These are phyloP conservation scores for Trichoderma virens DNA, from an alignment of 495 filamentous ascomycete species.

Conservation along the genomic window DNA sequence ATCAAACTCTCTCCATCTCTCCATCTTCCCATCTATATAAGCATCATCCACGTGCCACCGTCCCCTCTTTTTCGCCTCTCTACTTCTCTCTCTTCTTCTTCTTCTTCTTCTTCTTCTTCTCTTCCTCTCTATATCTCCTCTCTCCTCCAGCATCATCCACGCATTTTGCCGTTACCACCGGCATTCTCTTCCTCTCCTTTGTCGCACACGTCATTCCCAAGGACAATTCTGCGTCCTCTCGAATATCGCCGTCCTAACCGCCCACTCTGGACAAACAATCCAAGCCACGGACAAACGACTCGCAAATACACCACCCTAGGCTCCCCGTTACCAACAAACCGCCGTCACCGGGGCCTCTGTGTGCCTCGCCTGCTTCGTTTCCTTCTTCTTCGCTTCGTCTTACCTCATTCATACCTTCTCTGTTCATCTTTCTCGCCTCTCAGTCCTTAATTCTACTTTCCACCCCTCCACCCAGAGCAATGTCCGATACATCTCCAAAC, in stretches of 20 bases:
- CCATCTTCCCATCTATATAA: not conserved
- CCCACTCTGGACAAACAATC: not conserved
- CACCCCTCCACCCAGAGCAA: not conserved
- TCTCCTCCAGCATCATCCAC: not conserved
- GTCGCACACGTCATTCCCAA: not conserved
- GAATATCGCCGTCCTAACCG: not conserved
- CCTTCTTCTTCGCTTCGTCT: not conserved
- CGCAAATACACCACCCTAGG: not conserved
- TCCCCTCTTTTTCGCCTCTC: not conserved
- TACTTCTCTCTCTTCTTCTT: not conserved
- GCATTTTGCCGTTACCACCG: not conserved
- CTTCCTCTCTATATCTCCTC: no score
- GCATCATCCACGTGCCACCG: not conserved
- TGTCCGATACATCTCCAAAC: slow-evolving; percentile 14
- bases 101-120: no score
- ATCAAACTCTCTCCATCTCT: not conserved
- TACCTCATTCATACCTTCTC: not conserved
- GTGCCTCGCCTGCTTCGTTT: not conserved
- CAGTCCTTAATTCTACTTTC: not conserved
- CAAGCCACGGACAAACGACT: not conserved
- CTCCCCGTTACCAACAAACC: not conserved
- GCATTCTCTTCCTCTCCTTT: not conserved
- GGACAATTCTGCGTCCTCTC: not conserved
- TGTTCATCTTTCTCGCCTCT: not conserved
- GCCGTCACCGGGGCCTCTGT: not conserved